Evolutionary conservation across 768 basidiomycete genomes (phyloP).

Genomic region (Lentinula detonsa): DNA sequence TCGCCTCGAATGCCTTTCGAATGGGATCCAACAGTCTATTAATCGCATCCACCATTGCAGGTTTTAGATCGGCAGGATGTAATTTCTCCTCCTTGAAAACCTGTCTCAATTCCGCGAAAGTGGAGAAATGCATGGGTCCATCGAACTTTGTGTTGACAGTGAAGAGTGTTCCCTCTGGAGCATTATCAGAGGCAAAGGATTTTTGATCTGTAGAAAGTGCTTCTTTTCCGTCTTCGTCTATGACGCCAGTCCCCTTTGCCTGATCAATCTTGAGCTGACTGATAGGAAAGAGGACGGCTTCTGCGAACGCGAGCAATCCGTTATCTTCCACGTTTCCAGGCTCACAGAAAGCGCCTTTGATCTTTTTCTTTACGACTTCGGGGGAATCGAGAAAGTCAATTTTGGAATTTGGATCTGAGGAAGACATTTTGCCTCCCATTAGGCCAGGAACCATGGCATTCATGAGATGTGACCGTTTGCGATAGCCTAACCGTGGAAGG

Average conservation of each 20-base stretch:
- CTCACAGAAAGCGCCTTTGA: conserved; percentile 91
- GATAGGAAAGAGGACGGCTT: conserved; percentile 86
- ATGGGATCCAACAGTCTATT: conserved; percentile 75
- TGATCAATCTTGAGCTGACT: conserved; percentile 67
- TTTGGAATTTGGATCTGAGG: conserved; percentile 96
- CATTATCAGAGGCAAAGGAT: conserved; percentile 60
- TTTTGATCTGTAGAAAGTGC: conserved; percentile 44
- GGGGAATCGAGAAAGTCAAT: conserved; percentile 95
- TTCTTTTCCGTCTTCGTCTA: conserved; percentile 12
- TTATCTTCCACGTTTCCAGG: conserved; percentile 88
- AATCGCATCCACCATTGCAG: conserved; percentile 67
- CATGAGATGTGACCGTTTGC: conserved; percentile 96
- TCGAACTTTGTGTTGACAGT: conserved; percentile 77
- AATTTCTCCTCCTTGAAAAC: conserved; percentile 74
- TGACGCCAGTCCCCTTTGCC: conserved; percentile 39
- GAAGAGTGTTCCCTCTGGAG: conserved; percentile 80
- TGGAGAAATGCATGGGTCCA: conserved; percentile 68
- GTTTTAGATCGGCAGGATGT: conserved; percentile 90
- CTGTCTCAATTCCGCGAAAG: conserved; percentile 58
- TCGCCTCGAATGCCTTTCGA: conserved; percentile 65
- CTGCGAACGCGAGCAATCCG: conserved; percentile 79
- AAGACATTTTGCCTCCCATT: conserved; percentile 95
- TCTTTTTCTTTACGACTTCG: conserved; percentile 79
- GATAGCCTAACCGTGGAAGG: conserved; percentile 89
- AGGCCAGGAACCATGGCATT: conserved; percentile 96